phyloP scores from a whole-genome alignment of 1,284 basidiomycete genomes.

The Ceratobasidium sp. region DNA sequence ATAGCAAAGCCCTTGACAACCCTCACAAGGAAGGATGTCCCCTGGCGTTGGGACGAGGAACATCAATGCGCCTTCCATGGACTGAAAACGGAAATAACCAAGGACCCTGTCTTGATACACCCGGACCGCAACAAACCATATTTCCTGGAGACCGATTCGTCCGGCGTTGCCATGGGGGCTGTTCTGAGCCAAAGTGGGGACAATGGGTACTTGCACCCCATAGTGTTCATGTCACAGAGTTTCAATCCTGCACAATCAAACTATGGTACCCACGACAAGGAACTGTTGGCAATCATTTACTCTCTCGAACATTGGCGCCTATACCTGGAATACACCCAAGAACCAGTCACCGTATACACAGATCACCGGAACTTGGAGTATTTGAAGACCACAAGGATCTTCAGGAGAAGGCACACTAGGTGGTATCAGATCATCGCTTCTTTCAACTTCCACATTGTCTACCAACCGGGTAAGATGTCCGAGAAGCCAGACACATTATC shows the following conservation, averaged over 20 bases:
- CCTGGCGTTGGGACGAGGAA: constrained; percentile 47
- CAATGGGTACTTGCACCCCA: constrained; percentile 17
- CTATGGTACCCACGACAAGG: constrained; percentile 58
- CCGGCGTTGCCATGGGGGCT: neutral
- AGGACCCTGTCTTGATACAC: constrained; percentile 22
- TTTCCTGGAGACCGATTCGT: constrained; percentile 34
- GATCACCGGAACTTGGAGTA: constrained; percentile 33
- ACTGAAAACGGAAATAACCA: constrained; percentile 49
- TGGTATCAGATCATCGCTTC: constrained; percentile 3
- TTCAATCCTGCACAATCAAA: constrained; percentile 54
- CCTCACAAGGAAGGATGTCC: constrained; percentile 50
- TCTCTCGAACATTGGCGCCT: neutral
- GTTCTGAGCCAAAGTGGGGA: constrained; percentile 41
- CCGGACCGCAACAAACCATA: constrained; percentile 28
- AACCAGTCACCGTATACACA: constrained; percentile 27
- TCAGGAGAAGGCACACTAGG: neutral
- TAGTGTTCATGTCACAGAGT: constrained; percentile 38
- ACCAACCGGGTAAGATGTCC: neutral
- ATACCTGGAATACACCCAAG: constrained; percentile 43
- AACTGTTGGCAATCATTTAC: constrained; percentile 52
- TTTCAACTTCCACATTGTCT: constrained; percentile 21
- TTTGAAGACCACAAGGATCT: constrained; percentile 48
- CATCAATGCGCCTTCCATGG: constrained; percentile 52
- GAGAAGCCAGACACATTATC: constrained; percentile 61
- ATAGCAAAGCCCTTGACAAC: constrained; percentile 52